Evolutionary conservation across 176 grass and related monocot species (phyloP), one percentile per base, ranked within the genome.

Genomic region (Carex scoparia): DNA sequence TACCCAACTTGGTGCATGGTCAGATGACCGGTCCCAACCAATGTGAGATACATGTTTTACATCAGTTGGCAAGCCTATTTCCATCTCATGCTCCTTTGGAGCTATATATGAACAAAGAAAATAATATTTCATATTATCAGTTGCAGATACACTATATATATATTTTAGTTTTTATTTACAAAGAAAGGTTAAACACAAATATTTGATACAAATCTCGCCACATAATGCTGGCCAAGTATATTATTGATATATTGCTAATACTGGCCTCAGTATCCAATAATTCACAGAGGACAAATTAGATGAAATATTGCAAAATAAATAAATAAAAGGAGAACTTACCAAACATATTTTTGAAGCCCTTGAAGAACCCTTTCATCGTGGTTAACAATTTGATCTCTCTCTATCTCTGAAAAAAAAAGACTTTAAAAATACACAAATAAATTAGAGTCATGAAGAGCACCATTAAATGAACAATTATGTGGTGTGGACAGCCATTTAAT

Each of bases 31-130:
- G 54, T 85, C 83, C 42, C 19, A 85, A 51, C 83, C 83, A 48
- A 85, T 85, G 57, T 85, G 83, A 23, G 83, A 85, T 19, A 85
- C 64, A 10, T 85, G 83, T 76, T 85, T 85, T 18, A 85, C 83
- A 18, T 85, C 66, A 18, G 53, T 76, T 28, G 83, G 68, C 7
- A 73, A 16, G 42, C 83, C 68, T 57, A 85, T 85, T 61, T 85
- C 30, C 30, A 85, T 85, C 14, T 85, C 83, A 42, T 85, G 83
- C 68, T 85, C 67, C 66, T 85, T 85, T 5, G 23, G 2, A 76
- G 83, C 83, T 85, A 28, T 66, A 56, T n/a, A 85, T 37, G 30
- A 75, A 58, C 19, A 67, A 27, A 71, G 48, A 18, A 5, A 85
- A 59, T 28, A 85, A 44, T 44, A 18, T 44, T 54, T 69, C n/a